phyloP scores from a whole-genome alignment of 495 filamentous ascomycete species.

The Elaphomyces granulatus region DNA sequence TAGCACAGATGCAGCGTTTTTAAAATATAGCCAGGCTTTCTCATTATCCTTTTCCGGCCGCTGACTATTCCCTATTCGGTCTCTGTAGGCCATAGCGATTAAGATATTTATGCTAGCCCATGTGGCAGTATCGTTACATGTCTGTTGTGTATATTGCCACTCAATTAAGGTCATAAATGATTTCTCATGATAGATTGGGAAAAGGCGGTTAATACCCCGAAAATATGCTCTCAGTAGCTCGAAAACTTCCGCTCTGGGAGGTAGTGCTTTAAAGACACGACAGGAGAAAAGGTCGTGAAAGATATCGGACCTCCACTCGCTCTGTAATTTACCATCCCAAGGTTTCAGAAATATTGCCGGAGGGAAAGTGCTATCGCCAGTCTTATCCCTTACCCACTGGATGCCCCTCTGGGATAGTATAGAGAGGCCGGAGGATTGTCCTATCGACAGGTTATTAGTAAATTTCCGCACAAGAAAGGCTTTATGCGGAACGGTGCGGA shows the following conservation, averaged over 20 bases:
- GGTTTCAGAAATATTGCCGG: constrained; percentile 62
- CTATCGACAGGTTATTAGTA: constrained; percentile 26
- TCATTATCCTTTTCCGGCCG: constrained; percentile 77
- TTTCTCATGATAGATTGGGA: constrained; percentile 87
- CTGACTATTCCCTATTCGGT: constrained; percentile 77
- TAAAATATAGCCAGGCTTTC: constrained; percentile 82
- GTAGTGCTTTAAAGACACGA: constrained; percentile 62
- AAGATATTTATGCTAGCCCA: constrained; percentile 94
- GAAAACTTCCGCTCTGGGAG: constrained; percentile 62
- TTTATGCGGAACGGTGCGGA: no score
- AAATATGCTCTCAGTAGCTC: constrained; percentile 83
- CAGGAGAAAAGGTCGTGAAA: constrained; percentile 81
- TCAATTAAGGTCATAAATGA: constrained; percentile 94
- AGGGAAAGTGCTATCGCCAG: constrained; percentile 77
- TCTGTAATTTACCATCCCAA: constrained; percentile 68
- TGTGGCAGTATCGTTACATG: constrained; percentile 86
- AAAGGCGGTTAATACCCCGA: constrained; percentile 91
- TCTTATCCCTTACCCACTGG: constrained; percentile 94
- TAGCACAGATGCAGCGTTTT: constrained; percentile 86
- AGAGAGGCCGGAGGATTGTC: constrained; percentile 83
- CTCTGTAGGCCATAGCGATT: constrained; percentile 74
- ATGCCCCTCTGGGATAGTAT: constrained; percentile 92
- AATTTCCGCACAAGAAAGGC: no score
- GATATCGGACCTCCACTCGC: constrained; percentile 82
- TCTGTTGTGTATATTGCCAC: constrained; percentile 79